Base-by-base conservation (phyloP, 192 early-diverging fungal species). In the Chytriomyces hyalinus region DNA sequence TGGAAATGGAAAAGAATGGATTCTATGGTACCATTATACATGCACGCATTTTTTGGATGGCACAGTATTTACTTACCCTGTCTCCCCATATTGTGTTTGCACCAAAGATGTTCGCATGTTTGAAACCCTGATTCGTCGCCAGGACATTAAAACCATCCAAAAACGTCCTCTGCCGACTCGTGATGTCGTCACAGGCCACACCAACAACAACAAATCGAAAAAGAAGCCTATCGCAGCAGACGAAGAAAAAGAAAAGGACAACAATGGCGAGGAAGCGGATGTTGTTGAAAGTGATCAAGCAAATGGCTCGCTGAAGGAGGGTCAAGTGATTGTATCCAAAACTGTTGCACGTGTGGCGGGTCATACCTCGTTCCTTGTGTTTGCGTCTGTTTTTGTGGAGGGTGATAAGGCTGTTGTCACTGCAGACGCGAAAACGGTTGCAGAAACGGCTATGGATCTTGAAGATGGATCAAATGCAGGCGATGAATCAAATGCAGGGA, bases 331-430 rank as follows among this genome's bases (percentile, higher is more conserved):
- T 43, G 85, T 93, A 10, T 88, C 92, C 3, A 93, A 91, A 65
- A 87, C 90, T 6, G 77, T 85, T 3, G 71, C 62, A 1, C 90
- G 86, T 61, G 82, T 86, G 70, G 89, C 91, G 45, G 97, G 97
- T 5, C 97, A 98, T 80, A 98, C 97, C 1, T 97, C 95, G 48
- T 98, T 94, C 77, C 84, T 98, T 76, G 93, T 95, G 15, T 98
- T 98, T 92, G 96, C 95, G 4, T 93, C 91, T 0, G 86, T 93
- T 73, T 82, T 93, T 15, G 17, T 26, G 26, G 17, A 22, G 24
- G 36, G 6, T 28, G 63, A 26, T 57, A 36, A 36, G 36, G 53
- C 53, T 57, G 13, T 57, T 2, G 20, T n/a, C 53, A 20, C 15
- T 13, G 53, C 53, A 57, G 53, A 57, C 15, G 2, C 13, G 53